Evolutionary conservation across 345 rosid genomes (phyloP).

Genomic region (Geranium brycei): DNA sequence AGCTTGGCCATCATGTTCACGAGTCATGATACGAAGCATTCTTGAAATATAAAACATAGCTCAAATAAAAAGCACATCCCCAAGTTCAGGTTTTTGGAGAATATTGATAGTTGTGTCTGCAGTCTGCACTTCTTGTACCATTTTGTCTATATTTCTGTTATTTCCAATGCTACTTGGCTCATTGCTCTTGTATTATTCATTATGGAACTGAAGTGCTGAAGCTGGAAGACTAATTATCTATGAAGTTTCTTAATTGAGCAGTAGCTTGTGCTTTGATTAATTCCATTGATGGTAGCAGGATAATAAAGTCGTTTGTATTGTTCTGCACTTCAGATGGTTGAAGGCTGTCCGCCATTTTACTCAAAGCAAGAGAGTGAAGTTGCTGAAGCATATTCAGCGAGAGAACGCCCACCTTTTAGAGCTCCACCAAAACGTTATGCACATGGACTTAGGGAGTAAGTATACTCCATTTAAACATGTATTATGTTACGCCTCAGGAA

Average conservation of each 20-base stretch:
- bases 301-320: background rate
- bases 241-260: background rate
- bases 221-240: too few relatives aligned
- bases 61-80: background rate
- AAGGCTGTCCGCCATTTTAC: conserved; percentile 61
- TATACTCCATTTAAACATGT: background rate
- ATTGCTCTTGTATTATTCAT: background rate
- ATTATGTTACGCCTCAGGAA: background rate
- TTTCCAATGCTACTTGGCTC: too few relatives aligned
- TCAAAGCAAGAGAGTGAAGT: conserved; percentile 50
- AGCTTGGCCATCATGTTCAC: background rate
- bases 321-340: conserved; percentile 45
- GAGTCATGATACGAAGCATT: background rate
- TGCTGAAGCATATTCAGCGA: conserved; percentile 51
- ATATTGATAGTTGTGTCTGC: too few relatives aligned
- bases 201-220: background rate
- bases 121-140: too few relatives aligned
- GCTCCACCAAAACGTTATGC: conserved; percentile 47
- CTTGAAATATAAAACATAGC: background rate
- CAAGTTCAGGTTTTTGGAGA: background rate
- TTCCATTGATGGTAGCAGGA: background rate
- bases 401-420: conserved; percentile 68
- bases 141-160: too few relatives aligned
- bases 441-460: conserved; percentile 53
- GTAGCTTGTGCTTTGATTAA: background rate